Base-by-base conservation (phyloP, 192 early-diverging fungal genomes). In the Geranomyces variabilis region DNA sequence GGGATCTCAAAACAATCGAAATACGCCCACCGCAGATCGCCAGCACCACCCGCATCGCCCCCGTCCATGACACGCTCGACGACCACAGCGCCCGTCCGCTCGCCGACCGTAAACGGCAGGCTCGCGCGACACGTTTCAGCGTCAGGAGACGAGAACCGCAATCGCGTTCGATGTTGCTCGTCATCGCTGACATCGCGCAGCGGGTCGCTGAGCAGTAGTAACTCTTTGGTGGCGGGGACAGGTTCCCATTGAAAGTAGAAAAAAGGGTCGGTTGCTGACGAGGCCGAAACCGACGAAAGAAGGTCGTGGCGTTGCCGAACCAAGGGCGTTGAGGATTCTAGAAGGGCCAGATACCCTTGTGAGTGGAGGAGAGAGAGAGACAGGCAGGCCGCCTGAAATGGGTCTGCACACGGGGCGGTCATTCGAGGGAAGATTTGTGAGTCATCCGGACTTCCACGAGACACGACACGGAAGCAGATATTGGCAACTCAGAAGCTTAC, bases 321-420 rank as follows among this genome's bases (percentile, higher is more conserved):
- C 7, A 60, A 17, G 8, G 58, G 12, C 7, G 58, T 19, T 6
- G 58, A 60, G 28, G 28, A 26, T 17, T 29, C 31, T 3, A 60
- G 31, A 6, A 60, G 28, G 22, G 58, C 31, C 2, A 17, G 15
- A 17, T 31, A 33, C 4, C 22, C 58, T 26, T 60, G 22, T 29
- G 58, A 19, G 15, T 60, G 58, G 28, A 60, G 58, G 58, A 60
- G 58, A 33, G 58, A 60, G 28, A 60, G 58, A 7, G 58, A 19
- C 28, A 60, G 58, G 58, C 28, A 60, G 22, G 58, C 58, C 2
- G 31, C 30, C 31, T 26, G 3, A 26, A 31, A 33, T 7, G 58
- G 58, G 28, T 60, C 58, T 6, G 51, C 3, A 15, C 4, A 26
- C 15, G 51, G 51, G 51, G 51, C 19, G 6, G 51, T 41, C 36